Base-by-base conservation (phyloP, 2,329 filamentous ascomycete genomes). In the Xylaria sp. region DNA sequence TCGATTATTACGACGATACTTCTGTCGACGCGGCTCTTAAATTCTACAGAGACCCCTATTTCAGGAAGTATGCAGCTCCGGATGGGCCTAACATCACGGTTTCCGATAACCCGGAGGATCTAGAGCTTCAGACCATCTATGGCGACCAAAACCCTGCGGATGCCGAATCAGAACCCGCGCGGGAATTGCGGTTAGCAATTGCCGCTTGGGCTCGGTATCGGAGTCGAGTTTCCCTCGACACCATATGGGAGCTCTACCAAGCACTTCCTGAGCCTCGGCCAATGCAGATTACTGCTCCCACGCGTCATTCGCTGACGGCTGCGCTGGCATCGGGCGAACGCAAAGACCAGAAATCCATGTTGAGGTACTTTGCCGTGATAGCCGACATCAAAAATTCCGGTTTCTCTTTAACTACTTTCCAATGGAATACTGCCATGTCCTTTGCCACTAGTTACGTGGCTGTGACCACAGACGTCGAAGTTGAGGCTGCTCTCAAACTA, bases 371-470 rank as follows among this genome's bases (percentile, higher is more conserved):
- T 71, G 89, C 90, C 5, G 83, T 98, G 28, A 85, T 98, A 20
- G 90, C 94, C 71, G 95, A 99, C 75, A 91, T 97, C 82, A 91
- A 93, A 75, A 85, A 85, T 62, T 87, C 89, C n/a, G 88, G 89
- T 1, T 88, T 97, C 54, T 86, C 90, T 0, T 83, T 98, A 64
- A 87, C 85, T 0, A 83, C 81, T 5, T 81, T 84, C 0, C 89
- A 97, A 77, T 99, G 94, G 94, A 97, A 93, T 70, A 90, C 89
- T 48, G 94, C 94, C 46, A 89, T 98, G 61, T 87, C 91, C 23
- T 92, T 97, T 75, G 92, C 92, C 10, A 91, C 91, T 46, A 90
- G 91, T 66, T 94, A 92, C 74, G 89, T 91, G 71, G 84, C 87
- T 9, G 83, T 77, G 12, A 83, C 90, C 48, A 85, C 88, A 55